Conservation (phyloP, 805 yeast genomes). For the Starmerella powellii region DNA sequence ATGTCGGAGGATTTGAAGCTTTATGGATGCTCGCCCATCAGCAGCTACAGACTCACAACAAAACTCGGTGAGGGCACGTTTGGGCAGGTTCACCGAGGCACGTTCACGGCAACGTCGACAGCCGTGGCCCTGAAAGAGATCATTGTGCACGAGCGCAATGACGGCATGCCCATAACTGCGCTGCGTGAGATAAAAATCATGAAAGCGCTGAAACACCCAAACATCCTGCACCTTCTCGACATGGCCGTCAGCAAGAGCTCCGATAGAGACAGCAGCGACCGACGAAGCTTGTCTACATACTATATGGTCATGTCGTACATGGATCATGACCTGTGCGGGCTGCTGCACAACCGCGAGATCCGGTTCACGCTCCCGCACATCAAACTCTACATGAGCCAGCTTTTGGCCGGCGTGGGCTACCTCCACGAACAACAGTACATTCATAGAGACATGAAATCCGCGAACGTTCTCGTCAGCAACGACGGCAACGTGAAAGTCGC, state of each 20-base stretch:
- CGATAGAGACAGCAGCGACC: slow-evolving; percentile 14
- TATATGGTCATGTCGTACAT: slow-evolving; percentile 88
- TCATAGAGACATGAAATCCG: slow-evolving; percentile 92
- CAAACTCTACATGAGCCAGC: slow-evolving; percentile 70
- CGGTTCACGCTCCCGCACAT: slow-evolving; percentile 51
- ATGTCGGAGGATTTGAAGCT: no score
- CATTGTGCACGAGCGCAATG: slow-evolving; percentile 62
- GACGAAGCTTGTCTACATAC: slow-evolving; percentile 34
- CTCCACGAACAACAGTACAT: slow-evolving; percentile 50
- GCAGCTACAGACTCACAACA: slow-evolving; percentile 28
- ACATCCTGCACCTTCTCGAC: slow-evolving; percentile 66
- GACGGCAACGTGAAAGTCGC: slow-evolving; percentile 77
- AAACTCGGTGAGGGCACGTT: slow-evolving; percentile 74
- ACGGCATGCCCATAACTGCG: slow-evolving; percentile 84
- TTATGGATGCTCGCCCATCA: slow-evolving; percentile 30
- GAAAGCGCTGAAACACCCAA: slow-evolving; percentile 54
- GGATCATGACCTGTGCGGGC: slow-evolving; percentile 83
- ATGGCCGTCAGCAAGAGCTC: slow-evolving; percentile 42
- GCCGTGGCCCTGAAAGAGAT: slow-evolving; percentile 81
- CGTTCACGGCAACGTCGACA: slow-evolving; percentile 38
- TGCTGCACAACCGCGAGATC: slow-evolving; percentile 67
- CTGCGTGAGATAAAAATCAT: slow-evolving; percentile 79
- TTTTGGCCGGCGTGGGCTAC: slow-evolving; percentile 68
- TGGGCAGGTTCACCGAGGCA: slow-evolving; percentile 79
- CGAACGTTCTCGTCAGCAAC: slow-evolving; percentile 74